phyloP scores from a whole-genome alignment of 2,329 filamentous ascomycete species.

The Thelonectria discophora region DNA sequence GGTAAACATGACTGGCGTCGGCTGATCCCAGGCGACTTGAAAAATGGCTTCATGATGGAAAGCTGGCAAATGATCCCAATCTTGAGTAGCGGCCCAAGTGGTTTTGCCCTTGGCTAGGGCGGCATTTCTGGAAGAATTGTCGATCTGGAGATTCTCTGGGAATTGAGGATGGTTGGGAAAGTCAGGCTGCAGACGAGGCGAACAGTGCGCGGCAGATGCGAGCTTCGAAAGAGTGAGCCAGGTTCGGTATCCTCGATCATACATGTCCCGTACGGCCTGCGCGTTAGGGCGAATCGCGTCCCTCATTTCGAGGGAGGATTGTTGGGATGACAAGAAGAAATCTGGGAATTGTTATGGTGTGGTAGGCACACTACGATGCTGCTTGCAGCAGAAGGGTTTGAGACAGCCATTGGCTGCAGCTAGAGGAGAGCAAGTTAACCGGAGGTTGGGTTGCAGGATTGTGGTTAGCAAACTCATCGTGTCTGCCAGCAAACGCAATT shows the following conservation, averaged over 20 bases:
- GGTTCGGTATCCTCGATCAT: constrained; percentile 17
- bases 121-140: constrained; percentile 7
- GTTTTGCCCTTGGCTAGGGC: constrained; percentile 12
- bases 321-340: neutral
- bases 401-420: no score
- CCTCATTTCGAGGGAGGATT: constrained; percentile 5
- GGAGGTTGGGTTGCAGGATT: no score
- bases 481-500: no score
- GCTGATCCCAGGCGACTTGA: constrained; percentile 8
- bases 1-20: constrained; percentile 16
- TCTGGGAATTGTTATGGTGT: neutral
- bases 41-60: constrained; percentile 21
- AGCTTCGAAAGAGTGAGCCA: constrained; percentile 8
- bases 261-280: constrained; percentile 9
- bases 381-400: no score
- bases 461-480: no score
- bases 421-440: no score
- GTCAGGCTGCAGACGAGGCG: constrained; percentile 6
- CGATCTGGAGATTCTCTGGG: constrained; percentile 7
- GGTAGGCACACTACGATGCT: neutral
- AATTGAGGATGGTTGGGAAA: constrained; percentile 20
- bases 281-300: constrained; percentile 20
- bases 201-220: neutral
- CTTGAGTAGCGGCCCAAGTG: constrained; percentile 13
- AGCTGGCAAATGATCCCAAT: constrained; percentile 1